These are phyloP conservation scores for Datisca glomerata DNA, from an alignment of 306 rosid genomes.

Conservation along the genomic window DNA sequence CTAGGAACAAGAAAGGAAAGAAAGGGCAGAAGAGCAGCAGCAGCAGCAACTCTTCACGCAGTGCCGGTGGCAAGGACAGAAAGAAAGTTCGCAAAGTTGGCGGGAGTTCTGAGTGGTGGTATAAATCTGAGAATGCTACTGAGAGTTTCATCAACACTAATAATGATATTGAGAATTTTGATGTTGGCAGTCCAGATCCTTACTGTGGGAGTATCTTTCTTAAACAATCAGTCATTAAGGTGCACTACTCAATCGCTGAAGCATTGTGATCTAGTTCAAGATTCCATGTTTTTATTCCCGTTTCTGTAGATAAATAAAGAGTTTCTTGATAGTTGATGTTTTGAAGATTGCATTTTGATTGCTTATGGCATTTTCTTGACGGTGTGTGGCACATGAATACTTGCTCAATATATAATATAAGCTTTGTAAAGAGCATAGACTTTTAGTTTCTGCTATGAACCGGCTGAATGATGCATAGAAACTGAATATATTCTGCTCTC, in stretches of 20 bases:
- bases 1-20: constrained; percentile 56
- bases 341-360: too few relatives aligned
- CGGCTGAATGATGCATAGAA: too few relatives aligned
- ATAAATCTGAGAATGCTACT: constrained; percentile 11
- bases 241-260: constrained; percentile 59
- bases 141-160: constrained; percentile 8
- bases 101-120: constrained; percentile 27
- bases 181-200: constrained; percentile 33
- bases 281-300: constrained; percentile 3
- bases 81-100: constrained; percentile 33
- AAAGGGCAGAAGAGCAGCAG: constrained; percentile 56
- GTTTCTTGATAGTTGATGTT: too few relatives aligned
- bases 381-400: background rate
- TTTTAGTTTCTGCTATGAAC: too few relatives aligned
- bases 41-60: constrained; percentile 35
- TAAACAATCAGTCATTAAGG: constrained; percentile 29
- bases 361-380: background rate
- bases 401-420: too few relatives aligned
- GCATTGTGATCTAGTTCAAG: constrained; percentile 34
- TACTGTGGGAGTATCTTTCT: constrained; percentile 44
- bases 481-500: too few relatives aligned
- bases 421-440: too few relatives aligned
- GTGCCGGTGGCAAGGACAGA: constrained; percentile 47
- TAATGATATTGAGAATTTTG: constrained; percentile 25
- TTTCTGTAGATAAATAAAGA: constrained; percentile 28